phyloP scores from a whole-genome alignment of 768 basidiomycete genomes.

The Leccinum subgranulosum region DNA sequence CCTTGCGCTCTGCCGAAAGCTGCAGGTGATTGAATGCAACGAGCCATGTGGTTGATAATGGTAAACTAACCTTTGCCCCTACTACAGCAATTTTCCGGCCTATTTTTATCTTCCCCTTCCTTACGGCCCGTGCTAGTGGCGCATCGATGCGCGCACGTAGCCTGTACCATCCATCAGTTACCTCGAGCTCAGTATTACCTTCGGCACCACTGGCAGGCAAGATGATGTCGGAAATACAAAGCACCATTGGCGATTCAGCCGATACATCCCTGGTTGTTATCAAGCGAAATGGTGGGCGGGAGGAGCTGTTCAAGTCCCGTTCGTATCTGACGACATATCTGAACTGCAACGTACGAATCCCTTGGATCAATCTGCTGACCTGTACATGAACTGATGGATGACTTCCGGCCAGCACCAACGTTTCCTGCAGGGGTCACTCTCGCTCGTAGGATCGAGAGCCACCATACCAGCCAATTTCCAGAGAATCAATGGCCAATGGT shows the following conservation, averaged over 20 bases:
- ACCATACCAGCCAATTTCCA: slow-evolving; percentile 95
- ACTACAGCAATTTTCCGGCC: slow-evolving; percentile 83
- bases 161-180: slow-evolving; percentile 98
- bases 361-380: slow-evolving; percentile 45
- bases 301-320: slow-evolving; percentile 73
- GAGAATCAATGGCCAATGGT: slow-evolving; percentile 86
- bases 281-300: slow-evolving; percentile 77
- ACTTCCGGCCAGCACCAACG: slow-evolving; percentile 86
- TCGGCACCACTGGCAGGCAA: slow-evolving; percentile 43
- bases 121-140: slow-evolving; percentile 67
- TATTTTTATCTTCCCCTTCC: slow-evolving; percentile 59
- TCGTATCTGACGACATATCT: slow-evolving; percentile 64
- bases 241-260: slow-evolving; percentile 73
- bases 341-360: background rate
- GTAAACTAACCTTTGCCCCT: slow-evolving; percentile 67
- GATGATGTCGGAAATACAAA: slow-evolving; percentile 75
- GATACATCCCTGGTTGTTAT: slow-evolving; percentile 84
- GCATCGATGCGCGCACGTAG: slow-evolving; percentile 74
- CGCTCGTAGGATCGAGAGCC: slow-evolving; percentile 62
- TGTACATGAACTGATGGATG: slow-evolving; percentile 78
- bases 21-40: slow-evolving; percentile 25
- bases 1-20: slow-evolving; percentile 69
- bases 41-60: background rate
- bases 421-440: slow-evolving; percentile 41
- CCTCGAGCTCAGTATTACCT: slow-evolving; percentile 62